A percentile compares a stretch with the other conserved stretches of the same genome.
These are phyloP conservation scores for Penicillium brevicompactum DNA, from an alignment of 2,329 filamentous ascomycete genomes.

Conservation along the genomic window DNA sequence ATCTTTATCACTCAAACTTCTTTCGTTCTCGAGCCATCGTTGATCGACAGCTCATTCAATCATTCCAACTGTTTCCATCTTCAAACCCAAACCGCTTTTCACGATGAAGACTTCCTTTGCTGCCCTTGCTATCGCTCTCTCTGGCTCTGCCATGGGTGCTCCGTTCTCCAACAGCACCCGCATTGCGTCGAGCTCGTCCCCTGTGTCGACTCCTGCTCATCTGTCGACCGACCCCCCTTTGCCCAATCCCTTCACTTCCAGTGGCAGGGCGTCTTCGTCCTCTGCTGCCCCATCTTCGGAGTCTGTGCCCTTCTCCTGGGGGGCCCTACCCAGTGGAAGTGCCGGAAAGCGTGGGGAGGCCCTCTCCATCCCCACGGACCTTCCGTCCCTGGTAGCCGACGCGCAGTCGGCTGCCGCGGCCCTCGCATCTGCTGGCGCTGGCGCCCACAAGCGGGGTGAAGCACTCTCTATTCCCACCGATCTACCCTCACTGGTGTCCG, in stretches of 20 bases:
- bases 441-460: constrained; percentile 14
- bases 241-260: constrained; percentile 6
- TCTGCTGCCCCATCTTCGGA: constrained; percentile 1
- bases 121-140: constrained; percentile 15
- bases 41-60: background rate
- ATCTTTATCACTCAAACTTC: background rate
- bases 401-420: constrained; percentile 10
- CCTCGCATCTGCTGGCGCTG: constrained; percentile 7
- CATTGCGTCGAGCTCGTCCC: constrained; percentile 2
- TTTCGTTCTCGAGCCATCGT: constrained; percentile 1
- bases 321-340: background rate
- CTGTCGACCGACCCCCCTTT: constrained; percentile 6
- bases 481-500: constrained; percentile 6
- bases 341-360: constrained; percentile 6
- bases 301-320: background rate
- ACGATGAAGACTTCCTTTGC: constrained; percentile 19
- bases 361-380: constrained; percentile 9
- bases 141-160: constrained; percentile 15
- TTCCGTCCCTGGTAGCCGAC: constrained; percentile 14
- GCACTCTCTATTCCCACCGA: constrained; percentile 14
- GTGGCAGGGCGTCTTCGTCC: background rate
- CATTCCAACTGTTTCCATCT: background rate
- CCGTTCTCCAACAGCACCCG: constrained; percentile 18
- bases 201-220: constrained; percentile 3
- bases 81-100: constrained; percentile 2